Conservation (phyloP, 2,329 filamentous ascomycete species). For the Talaromyces sp. region DNA sequence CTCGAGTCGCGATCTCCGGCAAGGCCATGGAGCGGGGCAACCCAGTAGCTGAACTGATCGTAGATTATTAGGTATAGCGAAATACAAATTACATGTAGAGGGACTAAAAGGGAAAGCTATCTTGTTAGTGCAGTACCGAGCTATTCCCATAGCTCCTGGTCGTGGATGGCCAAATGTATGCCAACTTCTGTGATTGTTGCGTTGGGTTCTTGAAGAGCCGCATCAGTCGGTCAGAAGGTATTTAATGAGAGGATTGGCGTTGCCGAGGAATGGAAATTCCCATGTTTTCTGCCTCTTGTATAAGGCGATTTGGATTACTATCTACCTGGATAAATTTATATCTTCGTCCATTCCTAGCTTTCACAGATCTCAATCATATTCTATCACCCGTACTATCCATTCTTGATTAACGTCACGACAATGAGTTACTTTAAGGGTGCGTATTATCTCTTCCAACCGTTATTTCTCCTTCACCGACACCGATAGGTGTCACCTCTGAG, state of each 20-base stretch:
- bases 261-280: not conserved
- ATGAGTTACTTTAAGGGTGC: not conserved
- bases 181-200: not conserved
- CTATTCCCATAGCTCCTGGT: not conserved
- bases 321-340: not conserved
- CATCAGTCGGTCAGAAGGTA: not conserved
- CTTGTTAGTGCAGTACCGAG: not conserved
- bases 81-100: not conserved
- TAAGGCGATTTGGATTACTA: not conserved
- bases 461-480: not conserved
- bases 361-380: not conserved
- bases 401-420: not conserved
- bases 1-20: not conserved
- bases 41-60: not conserved
- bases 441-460: not conserved
- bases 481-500: not conserved
- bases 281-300: not conserved
- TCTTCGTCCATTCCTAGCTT: not conserved
- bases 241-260: not conserved
- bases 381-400: not conserved
- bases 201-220: not conserved
- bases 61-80: not conserved
- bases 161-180: not conserved
- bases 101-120: not conserved
- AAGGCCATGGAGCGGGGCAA: not conserved